Evolutionary conservation across 2,329 filamentous ascomycete species (phyloP).

Genomic region (Trichoderma pleuroti): DNA sequence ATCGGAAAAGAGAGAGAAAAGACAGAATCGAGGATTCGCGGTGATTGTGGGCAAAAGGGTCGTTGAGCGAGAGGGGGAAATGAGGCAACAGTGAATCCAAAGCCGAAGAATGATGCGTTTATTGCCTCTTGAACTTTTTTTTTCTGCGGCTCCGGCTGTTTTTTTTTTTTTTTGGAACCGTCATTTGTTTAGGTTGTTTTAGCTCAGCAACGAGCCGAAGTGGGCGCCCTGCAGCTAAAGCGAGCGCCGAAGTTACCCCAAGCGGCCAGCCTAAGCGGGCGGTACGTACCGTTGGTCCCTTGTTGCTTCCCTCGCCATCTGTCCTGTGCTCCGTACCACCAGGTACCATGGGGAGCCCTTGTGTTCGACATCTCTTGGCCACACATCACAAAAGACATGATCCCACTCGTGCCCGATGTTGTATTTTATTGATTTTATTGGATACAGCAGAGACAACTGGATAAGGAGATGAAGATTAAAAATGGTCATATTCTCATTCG

Average conservation of each 20-base stretch:
- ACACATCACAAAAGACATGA: background rate
- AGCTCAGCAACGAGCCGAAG: background rate
- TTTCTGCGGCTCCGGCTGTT: background rate
- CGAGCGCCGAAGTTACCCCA: background rate
- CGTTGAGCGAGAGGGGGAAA: background rate
- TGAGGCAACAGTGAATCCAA: background rate
- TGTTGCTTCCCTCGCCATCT: background rate
- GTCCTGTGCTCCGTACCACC: background rate
- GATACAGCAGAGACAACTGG: background rate
- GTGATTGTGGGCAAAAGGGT: background rate
- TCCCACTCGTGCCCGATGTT: no score
- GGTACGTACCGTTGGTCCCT: background rate
- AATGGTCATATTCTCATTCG: background rate
- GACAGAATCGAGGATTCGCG: no score
- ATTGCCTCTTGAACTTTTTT: conserved; percentile 10
- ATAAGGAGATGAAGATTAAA: background rate
- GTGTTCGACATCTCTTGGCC: background rate
- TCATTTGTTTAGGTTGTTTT: background rate
- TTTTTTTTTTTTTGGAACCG: background rate
- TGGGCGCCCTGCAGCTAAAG: background rate
- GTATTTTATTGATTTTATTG: background rate
- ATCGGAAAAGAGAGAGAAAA: background rate
- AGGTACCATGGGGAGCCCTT: no score
- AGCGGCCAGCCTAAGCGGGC: background rate
- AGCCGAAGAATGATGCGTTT: background rate